phyloP scores from a whole-genome alignment of 2,329 filamentous ascomycete genomes.

The Onygena corvina region DNA sequence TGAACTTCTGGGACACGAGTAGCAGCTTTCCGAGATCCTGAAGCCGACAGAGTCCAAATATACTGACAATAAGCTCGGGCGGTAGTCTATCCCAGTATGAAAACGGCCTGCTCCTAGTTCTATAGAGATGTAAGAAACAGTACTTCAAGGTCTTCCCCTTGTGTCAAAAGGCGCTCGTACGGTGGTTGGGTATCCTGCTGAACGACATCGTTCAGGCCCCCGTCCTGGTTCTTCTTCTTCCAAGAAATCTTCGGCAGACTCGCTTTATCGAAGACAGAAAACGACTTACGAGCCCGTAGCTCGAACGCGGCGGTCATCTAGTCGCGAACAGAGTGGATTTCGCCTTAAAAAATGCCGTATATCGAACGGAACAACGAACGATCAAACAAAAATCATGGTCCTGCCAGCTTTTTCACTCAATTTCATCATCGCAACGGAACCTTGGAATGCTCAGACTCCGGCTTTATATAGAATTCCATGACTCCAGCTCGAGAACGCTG shows the following conservation, averaged over 20 bases:
- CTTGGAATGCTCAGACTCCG: no score
- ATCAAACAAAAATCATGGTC: no score
- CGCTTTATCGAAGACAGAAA: slow-evolving; percentile 15
- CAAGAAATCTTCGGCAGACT: slow-evolving; percentile 5
- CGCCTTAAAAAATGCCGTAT: neutral
- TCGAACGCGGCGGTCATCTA: slow-evolving; percentile 13
- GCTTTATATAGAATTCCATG: no score
- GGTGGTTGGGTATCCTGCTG: slow-evolving; percentile 3
- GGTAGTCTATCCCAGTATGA: slow-evolving; percentile 32
- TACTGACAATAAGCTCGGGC: slow-evolving; percentile 32
- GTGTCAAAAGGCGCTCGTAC: neutral
- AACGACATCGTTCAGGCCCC: neutral
- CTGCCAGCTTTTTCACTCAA: no score
- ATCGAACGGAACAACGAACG: no score
- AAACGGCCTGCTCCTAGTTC: neutral
- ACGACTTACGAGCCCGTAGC: slow-evolving; percentile 12
- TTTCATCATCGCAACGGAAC: no score
- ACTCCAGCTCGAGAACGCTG: slow-evolving; percentile 1
- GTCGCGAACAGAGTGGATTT: neutral
- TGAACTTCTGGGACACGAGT: slow-evolving; percentile 31
- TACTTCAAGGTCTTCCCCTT: neutral
- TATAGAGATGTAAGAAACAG: neutral
- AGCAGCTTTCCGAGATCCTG: slow-evolving; percentile 27
- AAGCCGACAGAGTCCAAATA: slow-evolving; percentile 31
- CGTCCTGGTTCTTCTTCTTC: neutral